Percentiles rank a stretch among this genome's conserved stretches.
These are phyloP conservation scores for Oenanthe javanica DNA, from an alignment of 140 eudicot species.

Conservation along the genomic window DNA sequence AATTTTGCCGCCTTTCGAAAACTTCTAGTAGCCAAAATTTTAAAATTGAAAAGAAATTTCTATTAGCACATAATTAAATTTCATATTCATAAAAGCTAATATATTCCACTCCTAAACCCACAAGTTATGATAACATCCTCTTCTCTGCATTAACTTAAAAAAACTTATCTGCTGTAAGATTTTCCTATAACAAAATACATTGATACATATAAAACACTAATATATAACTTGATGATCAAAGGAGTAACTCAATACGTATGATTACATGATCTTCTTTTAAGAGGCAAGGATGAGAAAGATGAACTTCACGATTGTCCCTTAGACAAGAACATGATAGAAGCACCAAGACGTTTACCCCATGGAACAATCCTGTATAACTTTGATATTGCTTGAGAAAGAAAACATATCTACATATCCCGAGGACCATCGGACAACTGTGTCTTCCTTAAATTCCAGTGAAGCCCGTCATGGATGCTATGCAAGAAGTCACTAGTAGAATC, in stretches of 20 bases:
- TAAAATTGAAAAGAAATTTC: too few species aligned
- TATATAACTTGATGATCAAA: not conserved
- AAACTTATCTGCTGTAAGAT: not conserved
- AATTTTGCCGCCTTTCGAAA: too few species aligned
- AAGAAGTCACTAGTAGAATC: constrained; percentile 82
- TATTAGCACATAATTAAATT: too few species aligned
- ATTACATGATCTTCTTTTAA: not conserved
- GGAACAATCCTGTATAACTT: not conserved
- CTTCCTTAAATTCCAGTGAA: constrained; percentile 93
- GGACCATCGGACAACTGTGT: constrained; percentile 79
- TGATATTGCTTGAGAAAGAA: not conserved
- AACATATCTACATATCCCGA: constrained; percentile 23
- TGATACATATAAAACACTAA: not conserved
- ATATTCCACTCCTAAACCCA: not conserved
- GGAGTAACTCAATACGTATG: not conserved
- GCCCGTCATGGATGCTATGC: constrained; percentile 83
- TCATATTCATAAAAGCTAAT: too few species aligned
- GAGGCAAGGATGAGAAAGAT: not conserved
- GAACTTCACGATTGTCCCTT: not conserved
- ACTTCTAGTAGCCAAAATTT: too few species aligned
- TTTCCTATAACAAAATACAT: not conserved
- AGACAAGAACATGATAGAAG: not conserved
- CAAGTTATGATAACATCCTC: not conserved
- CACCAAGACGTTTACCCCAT: not conserved
- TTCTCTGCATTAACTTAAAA: not conserved